Percentiles rank a stretch among this genome's conserved stretches.
Conservation (phyloP, 768 basidiomycete species). For the Mycena vulgaris region DNA sequence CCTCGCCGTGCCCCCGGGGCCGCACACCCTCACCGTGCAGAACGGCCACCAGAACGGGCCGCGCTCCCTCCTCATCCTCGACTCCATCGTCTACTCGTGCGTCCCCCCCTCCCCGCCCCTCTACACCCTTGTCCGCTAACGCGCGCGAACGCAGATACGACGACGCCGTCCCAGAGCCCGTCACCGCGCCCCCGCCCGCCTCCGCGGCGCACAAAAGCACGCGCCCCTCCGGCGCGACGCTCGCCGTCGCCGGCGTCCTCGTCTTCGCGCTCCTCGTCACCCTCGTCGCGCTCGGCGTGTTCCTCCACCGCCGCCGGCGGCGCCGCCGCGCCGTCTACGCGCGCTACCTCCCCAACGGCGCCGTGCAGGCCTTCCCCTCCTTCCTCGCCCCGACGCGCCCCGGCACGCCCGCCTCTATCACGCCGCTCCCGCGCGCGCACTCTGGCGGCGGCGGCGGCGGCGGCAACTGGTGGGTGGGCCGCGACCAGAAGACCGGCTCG, state of each 20-base stretch:
- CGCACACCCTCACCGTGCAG: conserved; percentile 48
- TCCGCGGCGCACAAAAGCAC: neutral
- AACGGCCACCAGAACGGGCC: conserved; percentile 45
- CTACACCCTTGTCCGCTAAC: neutral
- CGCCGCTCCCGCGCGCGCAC: conserved; percentile 15
- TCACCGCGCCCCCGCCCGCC: neutral
- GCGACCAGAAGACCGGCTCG: conserved; percentile 24
- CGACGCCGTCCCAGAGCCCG: neutral
- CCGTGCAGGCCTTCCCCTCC: conserved; percentile 27
- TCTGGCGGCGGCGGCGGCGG: neutral
- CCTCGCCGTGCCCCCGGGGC: conserved; percentile 38
- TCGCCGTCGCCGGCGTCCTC: conserved; percentile 32
- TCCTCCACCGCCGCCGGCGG: conserved; percentile 28
- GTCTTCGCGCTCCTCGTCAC: conserved; percentile 15
- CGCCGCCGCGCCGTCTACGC: conserved; percentile 33
- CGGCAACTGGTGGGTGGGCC: conserved; percentile 25
- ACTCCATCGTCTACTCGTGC: conserved; percentile 59
- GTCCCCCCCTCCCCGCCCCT: conserved; percentile 1
- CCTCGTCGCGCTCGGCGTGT: conserved; percentile 18
- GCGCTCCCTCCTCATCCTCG: conserved; percentile 50
- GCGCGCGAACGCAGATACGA: conserved; percentile 13
- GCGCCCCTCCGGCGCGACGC: conserved; percentile 3
- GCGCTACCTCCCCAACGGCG: conserved; percentile 31
- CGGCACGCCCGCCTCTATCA: neutral
- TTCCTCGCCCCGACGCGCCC: conserved; percentile 15